Base-by-base conservation (phyloP, 108 stramenopile species). In the Cyclotella choctawhatcheeana region DNA sequence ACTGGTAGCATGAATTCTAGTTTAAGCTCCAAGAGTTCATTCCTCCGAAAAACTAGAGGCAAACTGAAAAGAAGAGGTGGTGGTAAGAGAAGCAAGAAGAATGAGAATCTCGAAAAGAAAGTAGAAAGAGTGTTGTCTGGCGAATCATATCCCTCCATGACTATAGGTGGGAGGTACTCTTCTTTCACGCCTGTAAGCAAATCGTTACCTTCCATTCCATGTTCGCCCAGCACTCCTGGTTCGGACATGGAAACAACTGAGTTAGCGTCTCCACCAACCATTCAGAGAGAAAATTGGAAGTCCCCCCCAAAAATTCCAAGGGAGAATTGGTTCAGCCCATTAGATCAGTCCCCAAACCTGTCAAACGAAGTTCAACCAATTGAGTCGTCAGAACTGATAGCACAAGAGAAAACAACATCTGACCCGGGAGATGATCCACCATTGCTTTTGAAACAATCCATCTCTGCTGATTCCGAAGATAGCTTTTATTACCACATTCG, bases 401-500 rank as follows among this genome's bases (percentile, higher is more conserved):
- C 59, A 26, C 59, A 40, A 22, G 35, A 20, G 40, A 29, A 43
- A 24, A 60, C 16, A 6, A 8, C 31, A 44, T 17, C 3, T 7
- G 16, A 33, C 17, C 45, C 7, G 25, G 18, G 21, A 17, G 45
- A 48, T 27, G 44, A 47, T 48, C 63, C 44, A 31, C 45, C 63
- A 30, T 20, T 48, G 16, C 35, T 64, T 8, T 29, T 64, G 0
- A 33, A 47, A 37, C 13, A 31, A 20, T 67, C 65, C 18, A 44
- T 24, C 16, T 67, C 51, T 1, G 51, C 24, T 3, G 65, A 67
- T 27, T 67, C 51, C 22, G 65, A 67, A 35, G 65, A 67, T 53
- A 67, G 51, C 35, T 67, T 67, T 34, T 67, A 67, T 32, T 67
- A 35, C 27, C 65, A 52, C 59, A 60, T 40, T 5, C 59, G 59